Base-by-base conservation (phyloP, 495 filamentous ascomycete species). In the Podospora sp. region DNA sequence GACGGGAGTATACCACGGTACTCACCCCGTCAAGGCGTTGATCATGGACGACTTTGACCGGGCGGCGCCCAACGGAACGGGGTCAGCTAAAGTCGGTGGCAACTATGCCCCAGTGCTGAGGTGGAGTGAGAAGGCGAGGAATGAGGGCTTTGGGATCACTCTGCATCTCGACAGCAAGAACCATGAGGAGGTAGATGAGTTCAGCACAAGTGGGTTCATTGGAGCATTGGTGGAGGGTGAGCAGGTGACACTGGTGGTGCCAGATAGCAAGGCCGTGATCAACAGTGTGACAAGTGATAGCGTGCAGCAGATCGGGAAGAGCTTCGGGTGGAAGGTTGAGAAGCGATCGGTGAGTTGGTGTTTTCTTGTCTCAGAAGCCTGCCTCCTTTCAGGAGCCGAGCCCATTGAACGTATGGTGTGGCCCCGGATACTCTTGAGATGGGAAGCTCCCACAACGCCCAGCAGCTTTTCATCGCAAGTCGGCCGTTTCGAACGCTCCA, bases 1-100 rank as follows among this genome's bases (percentile, higher is more conserved):
- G 0, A 92, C 91, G 5, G 92, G 93, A 2, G 93, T 96, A 6
- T 97, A 96, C 76, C 94, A 97, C 71, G 93, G 93, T 2, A 86
- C 89, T 4, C 85, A 92, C 71, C 90, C 93, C 0, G 92, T 96
- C 11, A 86, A 90, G 75, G 91, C 89, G 7, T 77, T 96, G 60
- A 88, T 97, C 59, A 79, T 97, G 24, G 91, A 92, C 69, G 83
- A 88, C 9, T 93, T 92, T 73, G 90, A 93, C 76, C 86, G 90
- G 16, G 85, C 89, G 0, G 90, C 90, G 14, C 90, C 90, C 8
- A 84, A 90, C 67, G 90, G 90, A 18, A 91, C 88, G 0, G 91
- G 90, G 9, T 85, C 83, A 36, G 90, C 90, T 12, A 93, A 93
- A 77, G 78, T 93, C 27, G 90, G 90, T 59, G 90, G 90, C 21